Conservation (phyloP, 2,329 filamentous ascomycete species). For the Epichloe gansuensis region DNA sequence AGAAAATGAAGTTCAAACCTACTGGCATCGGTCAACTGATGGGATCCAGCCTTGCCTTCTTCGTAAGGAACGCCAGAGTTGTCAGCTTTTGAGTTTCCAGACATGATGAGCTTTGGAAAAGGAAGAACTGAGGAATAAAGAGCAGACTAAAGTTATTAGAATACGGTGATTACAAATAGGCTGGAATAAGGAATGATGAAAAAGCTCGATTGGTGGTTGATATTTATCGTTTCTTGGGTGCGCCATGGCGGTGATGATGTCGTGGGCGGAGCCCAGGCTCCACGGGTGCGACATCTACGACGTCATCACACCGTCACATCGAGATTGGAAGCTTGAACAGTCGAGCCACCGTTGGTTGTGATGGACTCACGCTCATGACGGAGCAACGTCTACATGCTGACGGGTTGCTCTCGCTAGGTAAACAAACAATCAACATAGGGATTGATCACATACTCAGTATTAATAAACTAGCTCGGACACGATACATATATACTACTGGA, state of each 20-base stretch:
- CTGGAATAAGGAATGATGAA: background rate
- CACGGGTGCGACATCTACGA: constrained; percentile 17
- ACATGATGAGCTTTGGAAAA: constrained; percentile 15
- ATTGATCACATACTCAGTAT: too few relatives aligned
- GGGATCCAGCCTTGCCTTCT: constrained; percentile 58
- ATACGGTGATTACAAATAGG: background rate
- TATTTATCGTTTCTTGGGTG: background rate
- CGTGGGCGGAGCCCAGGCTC: constrained; percentile 9
- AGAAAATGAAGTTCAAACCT: constrained; percentile 15
- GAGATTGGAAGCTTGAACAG: background rate
- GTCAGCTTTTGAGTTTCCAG: constrained; percentile 51
- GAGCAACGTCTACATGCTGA: too few relatives aligned
- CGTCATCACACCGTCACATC: constrained; percentile 13
- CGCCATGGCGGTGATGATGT: background rate
- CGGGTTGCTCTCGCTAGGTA: too few relatives aligned
- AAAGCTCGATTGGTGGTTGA: background rate
- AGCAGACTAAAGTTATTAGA: background rate
- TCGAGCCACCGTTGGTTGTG: too few relatives aligned
- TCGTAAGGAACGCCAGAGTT: constrained; percentile 45
- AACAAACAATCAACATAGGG: too few relatives aligned
- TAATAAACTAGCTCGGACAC: too few relatives aligned
- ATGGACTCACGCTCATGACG: too few relatives aligned
- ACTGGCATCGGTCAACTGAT: constrained; percentile 61
- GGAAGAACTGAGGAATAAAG: too few relatives aligned
- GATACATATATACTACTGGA: too few relatives aligned